phyloP scores from a whole-genome alignment of 352 stramenopile genomes.

The Globisporangium spinosum region DNA sequence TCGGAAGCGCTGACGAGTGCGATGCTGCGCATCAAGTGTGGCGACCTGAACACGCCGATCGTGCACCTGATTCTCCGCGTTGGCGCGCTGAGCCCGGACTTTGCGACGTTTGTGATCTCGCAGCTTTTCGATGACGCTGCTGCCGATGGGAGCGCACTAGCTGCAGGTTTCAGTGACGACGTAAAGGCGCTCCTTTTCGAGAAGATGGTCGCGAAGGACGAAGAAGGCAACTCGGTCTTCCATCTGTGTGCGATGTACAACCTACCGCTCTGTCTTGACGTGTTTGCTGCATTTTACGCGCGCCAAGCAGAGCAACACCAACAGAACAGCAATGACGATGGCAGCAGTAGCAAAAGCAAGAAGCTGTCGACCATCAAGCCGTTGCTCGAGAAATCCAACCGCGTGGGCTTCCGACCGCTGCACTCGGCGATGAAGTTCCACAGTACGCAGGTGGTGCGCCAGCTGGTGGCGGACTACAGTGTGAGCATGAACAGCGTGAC shows the following conservation, averaged over 20 bases:
- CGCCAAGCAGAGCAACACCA: conserved; percentile 25
- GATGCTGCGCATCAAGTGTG: conserved; percentile 65
- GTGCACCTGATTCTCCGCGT: conserved; percentile 67
- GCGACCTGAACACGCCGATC: conserved; percentile 59
- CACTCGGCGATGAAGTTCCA: conserved; percentile 71
- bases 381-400: conserved; percentile 56
- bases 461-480: conserved; percentile 33
- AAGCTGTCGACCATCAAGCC: conserved; percentile 28
- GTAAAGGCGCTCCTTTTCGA: conserved; percentile 50
- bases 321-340: conserved; percentile 10
- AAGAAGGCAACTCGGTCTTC: conserved; percentile 77
- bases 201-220: conserved; percentile 48
- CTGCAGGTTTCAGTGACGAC: conserved; percentile 22
- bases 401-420: conserved; percentile 56
- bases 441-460: conserved; percentile 23
- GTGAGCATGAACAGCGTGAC: conserved; percentile 49
- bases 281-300: conserved; percentile 43
- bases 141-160: not conserved
- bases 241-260: conserved; percentile 74
- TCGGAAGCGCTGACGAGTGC: conserved; percentile 61
- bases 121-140: conserved; percentile 30
- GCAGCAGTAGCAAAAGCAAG: not conserved
- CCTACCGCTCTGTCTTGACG: conserved; percentile 39
- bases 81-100: conserved; percentile 48
- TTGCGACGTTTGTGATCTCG: conserved; percentile 36